These are phyloP conservation scores for Leucocoprinus birnbaumii DNA, from an alignment of 768 basidiomycete species.

Conservation along the genomic window DNA sequence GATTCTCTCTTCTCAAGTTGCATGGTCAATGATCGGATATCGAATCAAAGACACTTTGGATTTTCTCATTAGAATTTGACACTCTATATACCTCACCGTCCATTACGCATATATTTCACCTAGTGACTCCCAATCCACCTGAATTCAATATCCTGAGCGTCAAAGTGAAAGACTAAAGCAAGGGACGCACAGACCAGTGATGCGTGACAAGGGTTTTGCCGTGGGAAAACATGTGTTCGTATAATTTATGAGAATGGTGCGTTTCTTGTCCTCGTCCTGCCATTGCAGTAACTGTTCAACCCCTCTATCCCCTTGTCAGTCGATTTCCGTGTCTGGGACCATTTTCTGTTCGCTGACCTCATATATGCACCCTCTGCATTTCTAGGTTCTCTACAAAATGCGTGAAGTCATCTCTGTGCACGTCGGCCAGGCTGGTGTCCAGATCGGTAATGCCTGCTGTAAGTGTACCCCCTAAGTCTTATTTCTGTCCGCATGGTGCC, in stretches of 20 bases:
- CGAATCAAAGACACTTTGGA: too few relatives aligned
- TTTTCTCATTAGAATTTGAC: too few relatives aligned
- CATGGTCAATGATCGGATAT: too few relatives aligned
- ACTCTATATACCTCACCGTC: too few relatives aligned
- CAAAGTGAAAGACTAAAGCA: not conserved
- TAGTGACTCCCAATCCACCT: too few relatives aligned
- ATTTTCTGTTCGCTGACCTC: conserved; percentile 18
- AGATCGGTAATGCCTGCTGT: conserved; percentile 99
- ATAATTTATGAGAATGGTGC: conserved; percentile 41
- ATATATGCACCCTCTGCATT: conserved; percentile 15
- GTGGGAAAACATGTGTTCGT: conserved; percentile 38
- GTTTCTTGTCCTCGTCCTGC: conserved; percentile 39
- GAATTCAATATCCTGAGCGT: too few relatives aligned
- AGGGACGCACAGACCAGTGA: conserved; percentile 38
- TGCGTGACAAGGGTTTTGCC: conserved; percentile 28
- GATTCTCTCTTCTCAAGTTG: too few relatives aligned
- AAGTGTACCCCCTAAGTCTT: conserved; percentile 37
- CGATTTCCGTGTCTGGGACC: conserved; percentile 19
- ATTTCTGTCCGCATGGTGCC: conserved; percentile 14
- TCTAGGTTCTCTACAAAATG: conserved; percentile 41
- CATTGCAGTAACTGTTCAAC: conserved; percentile 33
- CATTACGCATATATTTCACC: too few relatives aligned
- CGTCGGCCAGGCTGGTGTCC: conserved; percentile 98
- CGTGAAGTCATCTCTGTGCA: conserved; percentile 98
- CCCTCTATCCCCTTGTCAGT: conserved; percentile 29